Evolutionary conservation across 371 early-diverging fungal species (phyloP).

Genomic region (Saksenaea oblongispora): DNA sequence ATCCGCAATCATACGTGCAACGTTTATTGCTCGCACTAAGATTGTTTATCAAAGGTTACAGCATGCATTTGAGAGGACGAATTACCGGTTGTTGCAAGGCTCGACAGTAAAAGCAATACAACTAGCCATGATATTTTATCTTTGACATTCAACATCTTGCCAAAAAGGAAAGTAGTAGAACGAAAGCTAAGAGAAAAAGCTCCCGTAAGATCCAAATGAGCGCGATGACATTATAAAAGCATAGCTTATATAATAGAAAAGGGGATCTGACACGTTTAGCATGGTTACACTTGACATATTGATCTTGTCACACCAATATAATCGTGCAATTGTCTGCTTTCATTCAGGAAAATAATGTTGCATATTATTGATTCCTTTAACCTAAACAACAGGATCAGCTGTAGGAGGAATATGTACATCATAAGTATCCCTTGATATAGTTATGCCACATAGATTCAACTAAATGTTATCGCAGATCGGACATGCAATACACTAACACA

Average conservation of each 20-base stretch:
- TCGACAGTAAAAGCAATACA: background rate
- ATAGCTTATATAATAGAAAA: background rate
- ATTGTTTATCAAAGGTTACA: background rate
- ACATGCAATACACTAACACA: too few species aligned
- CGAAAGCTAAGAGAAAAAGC: background rate
- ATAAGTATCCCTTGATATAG: too few species aligned
- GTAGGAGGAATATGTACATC: too few species aligned
- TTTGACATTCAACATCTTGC: background rate
- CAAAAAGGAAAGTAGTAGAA: background rate
- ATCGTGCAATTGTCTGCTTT: background rate
- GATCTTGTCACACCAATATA: slow-evolving; percentile 5
- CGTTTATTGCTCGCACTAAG: background rate
- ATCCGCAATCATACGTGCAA: too few species aligned
- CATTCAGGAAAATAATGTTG: background rate
- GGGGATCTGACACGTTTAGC: background rate
- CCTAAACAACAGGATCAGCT: too few species aligned
- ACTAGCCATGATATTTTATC: background rate
- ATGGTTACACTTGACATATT: slow-evolving; percentile 6
- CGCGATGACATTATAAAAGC: background rate
- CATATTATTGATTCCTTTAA: background rate
- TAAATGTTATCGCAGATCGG: too few species aligned
- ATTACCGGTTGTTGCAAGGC: background rate
- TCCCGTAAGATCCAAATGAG: background rate
- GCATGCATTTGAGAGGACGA: background rate
- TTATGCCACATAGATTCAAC: too few species aligned